Base-by-base conservation (phyloP, 768 basidiomycete species). In the Hygrophorus pudorinus region DNA sequence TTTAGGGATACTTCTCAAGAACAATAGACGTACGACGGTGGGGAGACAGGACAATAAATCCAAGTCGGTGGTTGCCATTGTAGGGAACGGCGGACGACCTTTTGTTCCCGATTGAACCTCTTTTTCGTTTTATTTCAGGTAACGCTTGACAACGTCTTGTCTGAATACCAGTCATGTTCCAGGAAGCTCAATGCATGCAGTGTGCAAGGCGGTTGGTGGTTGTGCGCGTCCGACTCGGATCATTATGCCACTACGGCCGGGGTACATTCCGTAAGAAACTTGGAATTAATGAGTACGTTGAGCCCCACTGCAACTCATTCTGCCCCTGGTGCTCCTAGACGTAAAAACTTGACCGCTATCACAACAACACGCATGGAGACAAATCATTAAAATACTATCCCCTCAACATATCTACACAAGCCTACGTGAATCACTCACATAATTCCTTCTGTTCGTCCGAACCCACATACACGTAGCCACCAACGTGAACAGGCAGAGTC, bases 401-500 rank as follows among this genome's bases (percentile, higher is more conserved):
- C 24, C 7, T 24, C 24, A 7, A 7, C 24, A 24, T 7, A 7
- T 24, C 24, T 24, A 24, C 24, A 24, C 24, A 24, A 24, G 24
- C 24, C 24, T 24, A 37, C 46, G 44, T 11, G 39, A 46, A 38
- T 51, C 54, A 62, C 47, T 62, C 55, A 56, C 57, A 48, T 53
- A 47, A 31, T 44, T 44, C 44, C 56, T 43, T 33, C 48, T 47
- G 16, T 47, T 42, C 30, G 41, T 41, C 21, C 36, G 34, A 27
- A 50, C 49, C 49, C 49, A 50, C 16, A 50, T 20, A 24, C 49
- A 50, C n/a, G 49, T 50, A 16, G 45, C 49, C 33, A 39, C 14
- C 45, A 46, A 17, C 27, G 42, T 44, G 17, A 48, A 14, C 32
- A 29, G 29, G 31, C 38, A 48, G 29, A 49, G 55, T 16, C 69